A percentile compares a stretch with the other conserved stretches of the same genome.
These are phyloP conservation scores for Inga leiocalycina DNA, from an alignment of 306 rosid genomes.

Conservation along the genomic window DNA sequence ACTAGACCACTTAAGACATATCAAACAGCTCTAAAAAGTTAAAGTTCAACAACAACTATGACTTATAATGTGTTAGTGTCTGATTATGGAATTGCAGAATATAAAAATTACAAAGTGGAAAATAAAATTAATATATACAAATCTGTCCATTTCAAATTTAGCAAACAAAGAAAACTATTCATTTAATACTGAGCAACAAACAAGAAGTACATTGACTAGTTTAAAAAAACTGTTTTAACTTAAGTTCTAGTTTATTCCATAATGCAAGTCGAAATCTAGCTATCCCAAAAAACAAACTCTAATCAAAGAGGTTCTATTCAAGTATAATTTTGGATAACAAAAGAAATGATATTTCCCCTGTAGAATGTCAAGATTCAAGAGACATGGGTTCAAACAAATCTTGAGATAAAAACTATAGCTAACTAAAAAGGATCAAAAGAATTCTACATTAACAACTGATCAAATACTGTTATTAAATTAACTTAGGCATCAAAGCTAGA, in stretches of 20 bases:
- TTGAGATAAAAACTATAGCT: not conserved
- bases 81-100: too few species aligned
- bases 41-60: too few species aligned
- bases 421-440: not conserved
- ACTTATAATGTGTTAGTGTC: too few species aligned
- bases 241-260: not conserved
- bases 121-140: too few species aligned
- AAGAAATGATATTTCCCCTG: not conserved
- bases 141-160: too few species aligned
- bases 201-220: not conserved
- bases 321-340: not conserved
- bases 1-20: too few species aligned
- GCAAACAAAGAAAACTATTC: too few species aligned
- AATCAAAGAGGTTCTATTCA: constrained; percentile 4
- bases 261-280: not conserved
- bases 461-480: not conserved
- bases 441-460: constrained; percentile 10
- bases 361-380: not conserved
- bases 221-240: not conserved
- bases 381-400: not conserved
- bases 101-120: too few species aligned
- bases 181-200: too few species aligned
- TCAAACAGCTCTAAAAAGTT: too few species aligned
- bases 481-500: not conserved
- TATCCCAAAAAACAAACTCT: not conserved